Base-by-base conservation (phyloP, 768 basidiomycete species). In the Tephrocybe sp. region DNA sequence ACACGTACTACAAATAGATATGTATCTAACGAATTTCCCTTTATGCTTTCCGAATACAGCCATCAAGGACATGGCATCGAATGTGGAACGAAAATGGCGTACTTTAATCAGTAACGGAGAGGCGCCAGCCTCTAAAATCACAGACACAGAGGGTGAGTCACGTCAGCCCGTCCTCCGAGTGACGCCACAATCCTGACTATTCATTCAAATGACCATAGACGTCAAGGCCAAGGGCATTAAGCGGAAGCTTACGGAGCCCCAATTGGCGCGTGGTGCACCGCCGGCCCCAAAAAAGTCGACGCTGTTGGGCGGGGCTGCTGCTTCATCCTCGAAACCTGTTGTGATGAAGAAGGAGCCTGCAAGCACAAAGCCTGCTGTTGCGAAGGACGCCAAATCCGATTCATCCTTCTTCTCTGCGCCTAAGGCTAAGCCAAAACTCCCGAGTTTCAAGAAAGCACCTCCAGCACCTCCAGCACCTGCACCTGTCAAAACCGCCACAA, bases 41-140 rank as follows among this genome's bases (percentile, higher is more conserved):
- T 69, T 63, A 67, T 68, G 71, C 70, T 73, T 64, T 56, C 47
- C 56, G 62, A 72, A 65, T 67, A 67, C 76, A 92, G 90, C 90
- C 72, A 80, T 90, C 85, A 88, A 91, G 84, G 90, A 92, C 73
- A 89, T 92, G 87, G 90, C 90, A 60, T 81, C 80, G 65, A 91
- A 89, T 73, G 75, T 92, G 73, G 88, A 90, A 70, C 81, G 81
- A 61, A 83, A 83, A 73, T 92, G 90, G 91, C 82, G 87, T 50
- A 71, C 72, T 54, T 70, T 88, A 66, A 72, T 86, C 41, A 54
- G 61, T 49, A 66, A 60, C 44, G 73, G 69, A 63, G 71, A 71
- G 63, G 60, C 64, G 43, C 42, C 42, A 40, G 27, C 60, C 53
- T 55, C 59, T 58, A 80, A 74, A 62, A 69, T 66, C 49, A 73